phyloP scores from a whole-genome alignment of 208 protist genomes.

The Trypanosoma congolense region DNA sequence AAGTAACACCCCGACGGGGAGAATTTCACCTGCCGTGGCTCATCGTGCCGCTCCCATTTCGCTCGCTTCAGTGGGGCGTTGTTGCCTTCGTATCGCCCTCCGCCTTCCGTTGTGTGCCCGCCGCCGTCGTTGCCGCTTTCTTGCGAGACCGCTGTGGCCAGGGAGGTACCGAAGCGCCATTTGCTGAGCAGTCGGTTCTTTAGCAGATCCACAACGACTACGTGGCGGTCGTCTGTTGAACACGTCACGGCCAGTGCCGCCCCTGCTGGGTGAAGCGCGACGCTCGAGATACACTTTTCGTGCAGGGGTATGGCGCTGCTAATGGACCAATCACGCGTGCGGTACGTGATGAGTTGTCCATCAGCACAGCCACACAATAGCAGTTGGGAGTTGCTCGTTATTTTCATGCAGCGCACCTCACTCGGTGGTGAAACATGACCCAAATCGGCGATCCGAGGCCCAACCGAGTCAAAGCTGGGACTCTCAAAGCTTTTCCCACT shows the following conservation, averaged over 20 bases:
- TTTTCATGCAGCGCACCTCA: conserved; percentile 39
- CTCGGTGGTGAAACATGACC: conserved; percentile 53
- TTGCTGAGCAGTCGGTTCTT: conserved; percentile 60
- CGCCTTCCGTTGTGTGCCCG: background rate
- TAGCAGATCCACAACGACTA: conserved; percentile 60
- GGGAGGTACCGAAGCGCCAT: conserved; percentile 56
- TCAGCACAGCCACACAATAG: conserved; percentile 58
- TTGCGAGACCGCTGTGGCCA: background rate
- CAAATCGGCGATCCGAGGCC: conserved; percentile 54
- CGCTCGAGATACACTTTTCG: conserved; percentile 32
- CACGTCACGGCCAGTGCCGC: conserved; percentile 45
- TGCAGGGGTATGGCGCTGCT: conserved; percentile 41
- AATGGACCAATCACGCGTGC: conserved; percentile 59
- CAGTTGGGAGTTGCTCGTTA: conserved; percentile 37
- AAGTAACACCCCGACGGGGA: conserved; percentile 37
- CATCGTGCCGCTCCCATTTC: conserved; percentile 31
- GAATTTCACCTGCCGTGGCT: conserved; percentile 45
- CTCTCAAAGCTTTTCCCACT: no score
- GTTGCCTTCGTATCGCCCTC: background rate
- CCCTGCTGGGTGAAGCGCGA: conserved; percentile 49
- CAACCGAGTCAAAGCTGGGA: conserved; percentile 38
- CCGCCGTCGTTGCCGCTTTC: background rate
- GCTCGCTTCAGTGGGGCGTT: conserved; percentile 5
- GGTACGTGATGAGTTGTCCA: conserved; percentile 59
- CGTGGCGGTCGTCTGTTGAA: conserved; percentile 34